Base-by-base conservation (phyloP, 2,329 filamentous ascomycete species). In the Trichophyton simii region DNA sequence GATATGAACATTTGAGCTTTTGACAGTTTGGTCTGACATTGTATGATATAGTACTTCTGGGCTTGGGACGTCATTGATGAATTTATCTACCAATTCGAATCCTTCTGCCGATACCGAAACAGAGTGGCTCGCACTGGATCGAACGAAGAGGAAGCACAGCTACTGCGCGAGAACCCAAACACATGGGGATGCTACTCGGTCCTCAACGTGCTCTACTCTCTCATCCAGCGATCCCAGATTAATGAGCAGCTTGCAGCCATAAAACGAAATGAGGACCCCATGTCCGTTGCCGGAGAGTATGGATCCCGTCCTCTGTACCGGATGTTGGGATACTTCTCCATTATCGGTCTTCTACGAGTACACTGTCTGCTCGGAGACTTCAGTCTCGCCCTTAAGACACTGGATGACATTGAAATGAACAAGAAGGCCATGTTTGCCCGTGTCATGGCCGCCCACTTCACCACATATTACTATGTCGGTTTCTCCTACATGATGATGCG, bases 401-500 rank as follows among this genome's bases (percentile, higher is more conserved):
- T 99, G 67, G 94, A 99, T 75, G 92, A 97, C 75, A 97, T 99
- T 72, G 94, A 99, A 83, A 86, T 99, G 71, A 99, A 97, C 83
- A 99, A 99, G 83, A 97, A 97, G 83, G 91, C 94, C 77, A 97
- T 97, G 89, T 99, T 99, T 75, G 92, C 94, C 65, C 89, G 94
- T 67, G 94, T 99, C 75, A 97, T 99, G 94, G 92, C 94, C 60
- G 94, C 94, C 62, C 94, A 99, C 82, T 97, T 97, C 81, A 96
- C 92, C 68, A 99, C 94, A 67, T 99, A 97, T 85, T 99, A 99
- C 85, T 97, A 97, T 76, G 92, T 99, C 65, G 94, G 94, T 69
- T 99, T 99, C 85, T 95, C 90, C 68, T 99, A 99, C 87, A 97
- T 99, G 92, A 99, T 99, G 94, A 95, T 97, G 89, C 91, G 94